Base-by-base conservation (phyloP, 371 early-diverging fungal species). In the Phascolomyces articulosus region DNA sequence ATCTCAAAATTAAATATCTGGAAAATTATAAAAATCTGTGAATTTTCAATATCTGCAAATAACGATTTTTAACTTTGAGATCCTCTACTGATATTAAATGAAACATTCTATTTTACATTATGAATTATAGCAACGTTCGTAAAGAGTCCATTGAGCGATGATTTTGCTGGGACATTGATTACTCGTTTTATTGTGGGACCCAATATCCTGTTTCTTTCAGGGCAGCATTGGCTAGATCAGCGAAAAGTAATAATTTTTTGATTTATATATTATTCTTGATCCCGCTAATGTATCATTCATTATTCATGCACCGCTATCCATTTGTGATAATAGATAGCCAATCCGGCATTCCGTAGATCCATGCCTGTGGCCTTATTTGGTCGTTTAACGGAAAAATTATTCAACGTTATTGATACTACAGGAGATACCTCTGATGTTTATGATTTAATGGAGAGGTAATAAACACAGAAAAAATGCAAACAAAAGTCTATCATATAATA, bases 331-430 rank as follows among this genome's bases (percentile, higher is more conserved):
- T n/a, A 73, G 75, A 66, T 74, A 38, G 73, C 77, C 1, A 76
- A 79, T 31, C 71, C 74, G 21, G 77, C 79, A 11, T 80, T 80
- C 44, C 76, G 71, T 23, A 59, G 72, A 8, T 69, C 72, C 2
- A 69, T 72, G 71, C 81, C 81, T 3, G 63, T 78, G 18, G 60
- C 72, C 9, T 26, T 64, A 11, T 80, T 78, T 65, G 78, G 78
- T 11, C 40, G 49, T 3, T 27, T 74, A 0, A 63, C 73, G 0
- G 27, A 65, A 18, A 64, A 72, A 40, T 55, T 76, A 57, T 70
- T 71, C 55, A 13, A 58, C 20, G 23, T 29, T 1, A 68, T 78
- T 49, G 73, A 78, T 27, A 40, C 27, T 8, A 27, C 28, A 13
- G 70, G 49, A 18, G 60, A 64, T 1, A 61, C 63, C 0, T 31